Evolutionary conservation across 495 filamentous ascomycete species (phyloP).

Genomic region (Baudoinia panamericana): DNA sequence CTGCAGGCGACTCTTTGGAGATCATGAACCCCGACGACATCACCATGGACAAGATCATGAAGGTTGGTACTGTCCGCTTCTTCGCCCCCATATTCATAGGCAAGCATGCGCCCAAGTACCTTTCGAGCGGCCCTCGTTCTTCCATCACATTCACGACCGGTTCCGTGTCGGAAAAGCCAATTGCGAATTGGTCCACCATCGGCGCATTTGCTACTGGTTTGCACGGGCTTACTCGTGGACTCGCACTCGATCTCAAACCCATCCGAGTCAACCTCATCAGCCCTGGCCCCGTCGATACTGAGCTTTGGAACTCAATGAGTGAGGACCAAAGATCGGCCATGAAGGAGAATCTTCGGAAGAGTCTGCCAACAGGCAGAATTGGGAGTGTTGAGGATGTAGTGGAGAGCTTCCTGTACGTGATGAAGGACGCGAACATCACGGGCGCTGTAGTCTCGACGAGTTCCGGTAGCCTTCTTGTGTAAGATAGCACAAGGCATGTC

Average conservation of each 20-base stretch:
- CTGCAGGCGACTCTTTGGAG: conserved; percentile 26
- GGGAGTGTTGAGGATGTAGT: not conserved
- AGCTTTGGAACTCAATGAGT: conserved; percentile 24
- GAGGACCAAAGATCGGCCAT: conserved; percentile 9
- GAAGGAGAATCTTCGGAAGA: conserved; percentile 1
- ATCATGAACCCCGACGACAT: conserved; percentile 11
- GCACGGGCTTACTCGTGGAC: conserved; percentile 21
- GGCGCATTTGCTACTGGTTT: conserved; percentile 22
- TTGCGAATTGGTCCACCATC: conserved; percentile 18
- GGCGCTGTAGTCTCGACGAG: conserved; percentile 22
- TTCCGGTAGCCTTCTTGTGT: conserved; percentile 23
- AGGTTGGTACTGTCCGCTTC: conserved; percentile 28
- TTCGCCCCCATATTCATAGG: conserved; percentile 24
- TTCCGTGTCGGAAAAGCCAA: conserved; percentile 21
- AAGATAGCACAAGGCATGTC: too few relatives aligned
- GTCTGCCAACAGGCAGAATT: not conserved
- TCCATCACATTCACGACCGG: conserved; percentile 27
- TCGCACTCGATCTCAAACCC: conserved; percentile 28
- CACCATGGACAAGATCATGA: conserved; percentile 12
- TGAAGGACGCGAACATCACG: conserved; percentile 26
- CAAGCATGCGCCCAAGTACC: conserved; percentile 21
- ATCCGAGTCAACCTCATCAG: conserved; percentile 26
- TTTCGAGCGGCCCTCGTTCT: conserved; percentile 13
- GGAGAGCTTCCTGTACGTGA: conserved; percentile 14
- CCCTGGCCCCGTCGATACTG: conserved; percentile 28